A percentile compares a stretch with the other conserved stretches of the same genome.
phyloP scores from a whole-genome alignment of 495 filamentous ascomycete species.

The Xylaria acuta region DNA sequence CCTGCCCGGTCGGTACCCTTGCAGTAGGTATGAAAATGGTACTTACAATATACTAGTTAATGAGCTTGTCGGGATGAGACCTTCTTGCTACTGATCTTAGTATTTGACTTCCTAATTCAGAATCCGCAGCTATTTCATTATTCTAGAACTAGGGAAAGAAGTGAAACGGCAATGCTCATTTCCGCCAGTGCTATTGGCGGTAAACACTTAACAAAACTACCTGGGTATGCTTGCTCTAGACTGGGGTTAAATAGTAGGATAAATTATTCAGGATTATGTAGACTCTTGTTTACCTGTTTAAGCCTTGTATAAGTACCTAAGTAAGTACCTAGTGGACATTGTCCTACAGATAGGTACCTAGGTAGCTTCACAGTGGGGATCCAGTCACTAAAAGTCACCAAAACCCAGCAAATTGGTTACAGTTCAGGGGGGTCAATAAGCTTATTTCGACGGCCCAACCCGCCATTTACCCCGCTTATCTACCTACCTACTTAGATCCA shows the following conservation, averaged over 20 bases:
- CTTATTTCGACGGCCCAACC: slow-evolving; percentile 22
- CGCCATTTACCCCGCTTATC: background rate
- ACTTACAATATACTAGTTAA: background rate
- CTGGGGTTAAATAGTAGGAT: no score
- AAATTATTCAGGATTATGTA: no score
- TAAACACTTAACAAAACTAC: no score
- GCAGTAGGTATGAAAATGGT: background rate
- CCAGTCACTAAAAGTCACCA: background rate
- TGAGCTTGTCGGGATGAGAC: background rate
- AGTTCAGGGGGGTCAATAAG: background rate
- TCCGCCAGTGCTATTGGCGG: background rate
- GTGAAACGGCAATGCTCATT: background rate
- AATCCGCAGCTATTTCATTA: background rate
- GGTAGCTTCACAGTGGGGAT: background rate
- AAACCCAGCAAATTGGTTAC: slow-evolving; percentile 12
- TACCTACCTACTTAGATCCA: background rate
- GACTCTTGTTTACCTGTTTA: background rate
- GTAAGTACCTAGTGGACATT: background rate
- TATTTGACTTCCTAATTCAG: no score
- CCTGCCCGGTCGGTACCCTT: background rate
- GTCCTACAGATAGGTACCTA: background rate
- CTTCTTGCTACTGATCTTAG: background rate
- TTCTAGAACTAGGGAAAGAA: background rate
- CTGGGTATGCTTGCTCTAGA: no score
- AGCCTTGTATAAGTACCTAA: background rate